A percentile compares a stretch with the other conserved stretches of the same genome.
Conservation (phyloP, 2,329 filamentous ascomycete genomes). For the Botryotinia calthae region DNA sequence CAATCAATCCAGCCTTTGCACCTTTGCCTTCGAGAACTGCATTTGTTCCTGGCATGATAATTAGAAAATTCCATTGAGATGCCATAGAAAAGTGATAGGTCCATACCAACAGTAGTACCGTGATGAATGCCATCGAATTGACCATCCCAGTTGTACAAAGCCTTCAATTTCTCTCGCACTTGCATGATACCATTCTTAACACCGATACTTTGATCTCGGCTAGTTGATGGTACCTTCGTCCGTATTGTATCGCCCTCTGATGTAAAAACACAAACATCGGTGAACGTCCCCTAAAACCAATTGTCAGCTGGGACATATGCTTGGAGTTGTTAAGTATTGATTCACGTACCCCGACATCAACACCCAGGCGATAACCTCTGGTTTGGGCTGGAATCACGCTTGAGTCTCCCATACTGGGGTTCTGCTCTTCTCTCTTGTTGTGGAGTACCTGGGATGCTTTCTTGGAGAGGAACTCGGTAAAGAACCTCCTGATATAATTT, state of each 20-base stretch:
- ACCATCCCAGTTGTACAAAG: not conserved
- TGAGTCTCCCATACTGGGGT: not conserved
- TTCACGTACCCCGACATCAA: constrained; percentile 14
- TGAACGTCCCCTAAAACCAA: constrained; percentile 4
- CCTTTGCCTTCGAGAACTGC: constrained; percentile 10
- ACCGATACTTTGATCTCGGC: constrained; percentile 3
- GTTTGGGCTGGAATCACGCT: not conserved
- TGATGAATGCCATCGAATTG: constrained; percentile 11
- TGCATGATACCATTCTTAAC: constrained; percentile 12
- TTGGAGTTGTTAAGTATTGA: not conserved
- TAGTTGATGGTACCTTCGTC: constrained; percentile 6
- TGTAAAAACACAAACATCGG: constrained; percentile 16
- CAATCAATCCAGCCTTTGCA: not conserved
- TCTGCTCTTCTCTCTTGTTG: not conserved
- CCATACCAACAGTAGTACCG: constrained; percentile 13
- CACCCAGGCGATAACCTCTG: constrained; percentile 2
- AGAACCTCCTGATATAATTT: not conserved
- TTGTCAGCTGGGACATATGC: not conserved
- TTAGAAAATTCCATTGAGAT: not conserved
- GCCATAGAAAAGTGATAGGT: not conserved
- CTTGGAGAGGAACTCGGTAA: no score
- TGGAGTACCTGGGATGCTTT: not conserved
- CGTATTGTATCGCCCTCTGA: constrained; percentile 3
- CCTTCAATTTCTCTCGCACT: constrained; percentile 2
- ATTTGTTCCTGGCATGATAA: not conserved